Base-by-base conservation (phyloP, 2,329 filamentous ascomycete genomes). In the Aspergillus spinulosporus region DNA sequence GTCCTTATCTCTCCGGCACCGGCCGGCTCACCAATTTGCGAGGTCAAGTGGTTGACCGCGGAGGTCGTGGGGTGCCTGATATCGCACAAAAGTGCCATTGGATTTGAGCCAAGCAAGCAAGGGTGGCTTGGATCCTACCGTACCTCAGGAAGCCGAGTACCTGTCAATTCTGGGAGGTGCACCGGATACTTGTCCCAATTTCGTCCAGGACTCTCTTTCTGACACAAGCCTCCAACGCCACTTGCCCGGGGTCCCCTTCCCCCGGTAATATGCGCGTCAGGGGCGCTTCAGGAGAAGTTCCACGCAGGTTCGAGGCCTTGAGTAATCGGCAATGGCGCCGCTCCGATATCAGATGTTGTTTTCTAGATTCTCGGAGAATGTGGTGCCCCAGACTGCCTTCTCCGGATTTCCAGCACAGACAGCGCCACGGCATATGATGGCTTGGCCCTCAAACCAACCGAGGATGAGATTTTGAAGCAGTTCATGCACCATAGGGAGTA, bases 261-360 rank as follows among this genome's bases (percentile, higher is more conserved):
- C 28, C 7, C 34, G 37, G 36, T 28, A 49, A 49, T 45, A 45
- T 57, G 37, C 49, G 49, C 54, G 54, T 57, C 36, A 52, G 46
- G 15, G 11, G 54, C 54, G 54, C 49, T 52, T 52, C n/a, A 39
- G 32, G 28, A 44, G 5, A 52, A 44, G 32, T 40, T 39, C 47
- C 34, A 29, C 8, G 2, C 12, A n/a, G 6, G 36, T 42, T 26
- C 40, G 15, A 28, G 26, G 26, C 2, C 5, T 28, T 4, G 26
- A 12, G 4, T 32, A 29, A 12, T 52, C 28, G 29, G 39, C 39
- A 34, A 42, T 31, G 12, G 4, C 36, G n/a, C n/a, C 7, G 42
- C 14, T 3, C 39, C 28, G 26, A 26, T 47, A 28, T 28, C 26
- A 14, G 36, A 43, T 21, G 9, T 37, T n/a, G 9, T 36, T 28